Percentiles rank a stretch among this genome's conserved stretches.
Conservation (phyloP, 2,329 filamentous ascomycete genomes). For the Neonectria sp. region DNA sequence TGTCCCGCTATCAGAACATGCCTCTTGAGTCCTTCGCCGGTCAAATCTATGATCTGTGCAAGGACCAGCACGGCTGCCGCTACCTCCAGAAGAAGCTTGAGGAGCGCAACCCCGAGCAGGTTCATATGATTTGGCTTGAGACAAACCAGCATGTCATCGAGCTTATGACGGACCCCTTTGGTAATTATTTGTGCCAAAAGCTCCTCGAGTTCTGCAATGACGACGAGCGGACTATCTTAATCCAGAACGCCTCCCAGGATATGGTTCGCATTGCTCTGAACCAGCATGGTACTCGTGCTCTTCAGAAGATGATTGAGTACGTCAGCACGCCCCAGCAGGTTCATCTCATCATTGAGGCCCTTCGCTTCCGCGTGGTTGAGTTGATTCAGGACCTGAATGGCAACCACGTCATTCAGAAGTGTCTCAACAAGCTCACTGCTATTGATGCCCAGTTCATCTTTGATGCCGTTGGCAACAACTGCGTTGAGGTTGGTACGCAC, state of each 20-base stretch:
- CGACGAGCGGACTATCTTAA: slow-evolving; percentile 92
- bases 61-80: slow-evolving; percentile 97
- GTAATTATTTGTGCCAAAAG: slow-evolving; percentile 99
- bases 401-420: slow-evolving; percentile 99
- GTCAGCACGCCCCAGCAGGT: slow-evolving; percentile 90
- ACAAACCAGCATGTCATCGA: slow-evolving; percentile 95
- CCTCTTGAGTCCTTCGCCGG: slow-evolving; percentile 85
- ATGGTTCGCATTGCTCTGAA: slow-evolving; percentile 96
- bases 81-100: slow-evolving; percentile 98
- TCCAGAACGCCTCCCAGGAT: slow-evolving; percentile 88
- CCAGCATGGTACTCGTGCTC: slow-evolving; percentile 94
- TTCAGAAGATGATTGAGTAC: slow-evolving; percentile 99
- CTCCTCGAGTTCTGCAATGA: slow-evolving; percentile 95
- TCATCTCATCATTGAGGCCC: slow-evolving; percentile 87
- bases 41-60: slow-evolving; percentile 91
- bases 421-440: slow-evolving; percentile 91
- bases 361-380: slow-evolving; percentile 88
- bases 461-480: slow-evolving; percentile 89
- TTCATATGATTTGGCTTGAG: slow-evolving; percentile 95
- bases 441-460: slow-evolving; percentile 96
- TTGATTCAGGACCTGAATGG: slow-evolving; percentile 98
- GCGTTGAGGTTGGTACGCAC: slow-evolving; percentile 93
- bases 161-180: slow-evolving; percentile 98
- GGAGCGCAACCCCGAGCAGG: slow-evolving; percentile 85
- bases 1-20: slow-evolving; percentile 87